These are phyloP conservation scores for Gracilaria gracilis DNA, from an alignment of 23 red algal genomes.

Conservation along the genomic window DNA sequence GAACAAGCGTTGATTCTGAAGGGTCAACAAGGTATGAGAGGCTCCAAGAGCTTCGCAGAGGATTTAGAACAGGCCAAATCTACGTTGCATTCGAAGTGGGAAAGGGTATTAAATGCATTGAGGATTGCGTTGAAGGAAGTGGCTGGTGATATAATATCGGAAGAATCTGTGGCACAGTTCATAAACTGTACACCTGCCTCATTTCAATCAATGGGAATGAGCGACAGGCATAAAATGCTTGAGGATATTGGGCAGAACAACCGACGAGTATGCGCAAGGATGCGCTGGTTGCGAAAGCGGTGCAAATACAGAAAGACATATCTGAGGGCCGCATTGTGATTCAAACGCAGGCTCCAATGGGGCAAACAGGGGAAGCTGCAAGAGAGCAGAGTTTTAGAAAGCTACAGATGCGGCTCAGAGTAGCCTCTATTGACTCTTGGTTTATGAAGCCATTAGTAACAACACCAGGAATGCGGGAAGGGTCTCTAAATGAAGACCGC, in stretches of 20 bases:
- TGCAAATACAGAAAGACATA: background rate
- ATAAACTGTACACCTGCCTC: background rate
- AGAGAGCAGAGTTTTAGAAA: background rate
- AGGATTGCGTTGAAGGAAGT: too few species aligned
- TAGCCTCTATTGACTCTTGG: background rate
- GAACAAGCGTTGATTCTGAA: background rate
- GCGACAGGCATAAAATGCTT: background rate
- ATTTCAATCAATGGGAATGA: background rate
- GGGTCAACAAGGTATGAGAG: too few species aligned
- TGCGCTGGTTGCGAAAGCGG: background rate
- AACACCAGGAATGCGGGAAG: background rate
- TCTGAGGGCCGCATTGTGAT: background rate
- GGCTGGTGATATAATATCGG: too few species aligned
- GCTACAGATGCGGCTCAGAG: background rate
- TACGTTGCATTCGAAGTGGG: too few species aligned
- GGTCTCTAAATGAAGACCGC: constrained; percentile 1
- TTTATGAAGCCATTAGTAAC: constrained; percentile 12
- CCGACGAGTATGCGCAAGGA: background rate
- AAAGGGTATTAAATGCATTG: too few species aligned
- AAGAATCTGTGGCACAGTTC: background rate
- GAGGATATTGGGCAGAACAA: background rate
- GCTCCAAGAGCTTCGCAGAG: too few species aligned
- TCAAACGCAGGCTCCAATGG: background rate
- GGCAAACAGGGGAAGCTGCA: background rate
- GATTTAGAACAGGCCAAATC: too few species aligned